These are phyloP conservation scores for Trametes hirsuta DNA, from an alignment of 1,284 basidiomycete genomes.

Conservation along the genomic window DNA sequence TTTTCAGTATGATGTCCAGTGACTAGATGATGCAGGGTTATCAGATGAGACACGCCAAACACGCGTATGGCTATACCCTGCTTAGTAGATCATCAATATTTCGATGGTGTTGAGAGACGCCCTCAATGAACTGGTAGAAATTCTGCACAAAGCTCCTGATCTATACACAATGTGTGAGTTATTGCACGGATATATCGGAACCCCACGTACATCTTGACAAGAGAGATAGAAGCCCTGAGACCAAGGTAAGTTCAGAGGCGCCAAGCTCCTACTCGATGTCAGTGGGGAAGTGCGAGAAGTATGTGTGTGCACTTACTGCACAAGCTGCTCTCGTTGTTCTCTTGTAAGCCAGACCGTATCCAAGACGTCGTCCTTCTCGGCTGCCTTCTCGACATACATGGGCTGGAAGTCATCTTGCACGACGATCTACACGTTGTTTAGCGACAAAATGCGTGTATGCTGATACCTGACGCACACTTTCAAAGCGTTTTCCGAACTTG, in stretches of 20 bases:
- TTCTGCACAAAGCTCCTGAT: conserved; percentile 93
- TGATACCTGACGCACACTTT: conserved; percentile 57
- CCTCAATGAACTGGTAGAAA: conserved; percentile 97
- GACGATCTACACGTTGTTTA: conserved; percentile 65
- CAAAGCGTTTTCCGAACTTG: conserved; percentile 84
- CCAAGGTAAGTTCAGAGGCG: conserved; percentile 89
- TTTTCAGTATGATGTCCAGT: conserved; percentile 83
- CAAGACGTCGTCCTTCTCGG: conserved; percentile 79
- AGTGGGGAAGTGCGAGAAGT: background rate
- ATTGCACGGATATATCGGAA: background rate
- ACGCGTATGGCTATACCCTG: conserved; percentile 56
- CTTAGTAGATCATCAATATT: conserved; percentile 93
- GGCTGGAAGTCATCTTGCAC: conserved; percentile 89
- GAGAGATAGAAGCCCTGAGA: conserved; percentile 94
- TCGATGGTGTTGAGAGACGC: conserved; percentile 88
- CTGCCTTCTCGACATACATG: conserved; percentile 80
- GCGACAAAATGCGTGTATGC: background rate
- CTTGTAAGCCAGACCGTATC: conserved; percentile 86
- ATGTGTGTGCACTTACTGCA: conserved; percentile 50
- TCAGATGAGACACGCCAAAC: background rate
- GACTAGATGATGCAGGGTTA: conserved; percentile 54
- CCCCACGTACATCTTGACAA: conserved; percentile 80
- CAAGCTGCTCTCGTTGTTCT: conserved; percentile 65
- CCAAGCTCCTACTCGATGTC: conserved; percentile 52
- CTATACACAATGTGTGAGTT: conserved; percentile 38